phyloP scores from a whole-genome alignment of 805 yeast species.

The Cyberlindnera suaveolens region DNA sequence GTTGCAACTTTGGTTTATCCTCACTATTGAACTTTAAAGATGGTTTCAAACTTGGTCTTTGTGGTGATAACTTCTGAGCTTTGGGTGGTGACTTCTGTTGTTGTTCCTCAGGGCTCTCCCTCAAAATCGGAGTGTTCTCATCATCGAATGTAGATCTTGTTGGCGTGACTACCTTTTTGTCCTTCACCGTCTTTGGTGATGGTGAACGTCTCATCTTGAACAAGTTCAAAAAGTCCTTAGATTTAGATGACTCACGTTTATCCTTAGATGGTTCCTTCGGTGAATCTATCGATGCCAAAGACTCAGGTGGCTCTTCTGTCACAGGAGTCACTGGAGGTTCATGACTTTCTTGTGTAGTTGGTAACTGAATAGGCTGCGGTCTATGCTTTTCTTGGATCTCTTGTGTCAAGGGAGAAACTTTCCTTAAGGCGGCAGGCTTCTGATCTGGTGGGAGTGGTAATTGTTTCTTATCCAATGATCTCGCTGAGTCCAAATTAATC shows the following conservation, averaged over 20 bases:
- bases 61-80: constrained; percentile 2
- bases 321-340: constrained; percentile 4
- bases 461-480: not conserved
- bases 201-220: constrained; percentile 23
- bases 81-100: constrained; percentile 1
- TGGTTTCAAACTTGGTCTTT: constrained; percentile 15
- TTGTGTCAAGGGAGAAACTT: constrained; percentile 10
- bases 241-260: constrained; percentile 13
- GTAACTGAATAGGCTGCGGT: constrained; percentile 1
- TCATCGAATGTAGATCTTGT: constrained; percentile 7
- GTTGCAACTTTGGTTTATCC: constrained; percentile 2
- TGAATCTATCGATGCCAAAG: constrained; percentile 5
- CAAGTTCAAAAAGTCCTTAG: constrained; percentile 22
- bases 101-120: not conserved
- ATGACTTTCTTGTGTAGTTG: not conserved
- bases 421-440: constrained; percentile 1
- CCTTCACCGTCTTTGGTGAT: constrained; percentile 13
- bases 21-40: constrained; percentile 9
- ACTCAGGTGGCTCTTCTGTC: constrained; percentile 4
- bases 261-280: constrained; percentile 2
- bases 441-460: constrained; percentile 3
- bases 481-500: constrained; percentile 9
- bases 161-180: constrained; percentile 7
- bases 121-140: constrained; percentile 7
- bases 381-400: constrained; percentile 1